Evolutionary conservation across 78 protist species (phyloP).

Genomic region (Dictyostelium discoideum): DNA sequence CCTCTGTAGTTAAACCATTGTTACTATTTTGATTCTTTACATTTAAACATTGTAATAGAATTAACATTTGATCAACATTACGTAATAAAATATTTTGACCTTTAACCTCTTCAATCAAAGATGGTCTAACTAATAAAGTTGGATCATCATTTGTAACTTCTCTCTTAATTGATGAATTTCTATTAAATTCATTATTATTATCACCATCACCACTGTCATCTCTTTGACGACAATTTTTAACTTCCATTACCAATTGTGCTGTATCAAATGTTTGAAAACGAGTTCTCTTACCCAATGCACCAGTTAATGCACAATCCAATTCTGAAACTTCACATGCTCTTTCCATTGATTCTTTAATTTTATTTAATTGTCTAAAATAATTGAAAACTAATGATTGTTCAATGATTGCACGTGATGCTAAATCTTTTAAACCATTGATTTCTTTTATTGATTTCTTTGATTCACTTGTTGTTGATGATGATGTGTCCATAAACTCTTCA

Average conservation of each 20-base stretch:
- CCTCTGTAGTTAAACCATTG: slow-evolving; percentile 83
- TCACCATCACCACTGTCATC: background rate
- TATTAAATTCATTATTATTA: background rate
- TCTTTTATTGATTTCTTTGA: background rate
- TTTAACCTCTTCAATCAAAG: background rate
- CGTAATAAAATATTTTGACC: slow-evolving; percentile 6
- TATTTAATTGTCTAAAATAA: slow-evolving; percentile 19
- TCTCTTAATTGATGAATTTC: slow-evolving; percentile 26
- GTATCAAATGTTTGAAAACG: slow-evolving; percentile 84
- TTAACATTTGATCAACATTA: slow-evolving; percentile 75
- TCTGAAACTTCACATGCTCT: slow-evolving; percentile 38
- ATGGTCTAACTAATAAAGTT: slow-evolving; percentile 52
- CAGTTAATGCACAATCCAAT: slow-evolving; percentile 62
- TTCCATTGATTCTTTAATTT: slow-evolving; percentile 23
- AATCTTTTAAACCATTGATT: slow-evolving; percentile 13
- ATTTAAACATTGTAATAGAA: slow-evolving; percentile 62
- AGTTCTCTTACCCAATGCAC: slow-evolving; percentile 88
- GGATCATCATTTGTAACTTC: slow-evolving; percentile 79
- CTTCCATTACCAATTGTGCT: slow-evolving; percentile 79
- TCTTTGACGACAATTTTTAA: slow-evolving; percentile 17
- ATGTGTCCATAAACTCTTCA: background rate
- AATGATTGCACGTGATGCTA: slow-evolving; percentile 8
- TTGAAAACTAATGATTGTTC: slow-evolving; percentile 57
- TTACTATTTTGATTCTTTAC: slow-evolving; percentile 54
- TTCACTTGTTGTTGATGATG: too few species aligned